A percentile compares a stretch with the other conserved stretches of the same genome.
These are phyloP conservation scores for Paracorniculantispora psalliotae DNA, from an alignment of 2,329 filamentous ascomycete genomes.

Conservation along the genomic window DNA sequence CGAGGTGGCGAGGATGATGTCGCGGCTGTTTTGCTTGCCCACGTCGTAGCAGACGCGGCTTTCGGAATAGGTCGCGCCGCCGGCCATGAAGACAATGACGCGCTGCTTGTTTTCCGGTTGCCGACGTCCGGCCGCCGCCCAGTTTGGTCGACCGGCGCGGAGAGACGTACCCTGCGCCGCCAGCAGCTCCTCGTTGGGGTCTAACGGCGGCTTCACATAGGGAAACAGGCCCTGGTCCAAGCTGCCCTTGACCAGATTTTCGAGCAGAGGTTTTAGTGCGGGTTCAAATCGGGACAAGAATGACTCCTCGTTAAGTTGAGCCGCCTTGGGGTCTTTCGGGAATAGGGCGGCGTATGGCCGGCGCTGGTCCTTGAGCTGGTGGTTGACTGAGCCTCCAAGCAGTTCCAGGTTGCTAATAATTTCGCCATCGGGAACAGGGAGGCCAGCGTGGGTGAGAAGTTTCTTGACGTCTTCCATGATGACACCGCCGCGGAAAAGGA, in stretches of 20 bases:
- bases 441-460: slow-evolving; percentile 73
- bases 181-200: slow-evolving; percentile 54
- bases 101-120: slow-evolving; percentile 77
- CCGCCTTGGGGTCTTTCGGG: slow-evolving; percentile 54
- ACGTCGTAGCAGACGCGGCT: slow-evolving; percentile 84
- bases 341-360: slow-evolving; percentile 65
- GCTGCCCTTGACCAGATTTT: slow-evolving; percentile 62
- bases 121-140: slow-evolving; percentile 78
- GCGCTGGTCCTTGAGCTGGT: slow-evolving; percentile 69
- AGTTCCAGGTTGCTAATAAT: slow-evolving; percentile 74
- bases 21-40: slow-evolving; percentile 64
- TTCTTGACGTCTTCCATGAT: slow-evolving; percentile 79
- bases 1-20: slow-evolving; percentile 82
- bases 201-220: slow-evolving; percentile 65
- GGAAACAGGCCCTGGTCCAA: slow-evolving; percentile 66
- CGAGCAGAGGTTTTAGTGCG: slow-evolving; percentile 74
- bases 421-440: slow-evolving; percentile 69
- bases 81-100: slow-evolving; percentile 90
- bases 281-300: slow-evolving; percentile 85
- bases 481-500: slow-evolving; percentile 81
- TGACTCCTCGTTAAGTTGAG: slow-evolving; percentile 65
- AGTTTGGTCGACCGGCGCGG: slow-evolving; percentile 87
- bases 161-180: slow-evolving; percentile 66
- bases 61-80: slow-evolving; percentile 91
- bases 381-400: slow-evolving; percentile 69